phyloP scores from a whole-genome alignment of 2,329 filamentous ascomycete species.

The Alternaria conjuncta region DNA sequence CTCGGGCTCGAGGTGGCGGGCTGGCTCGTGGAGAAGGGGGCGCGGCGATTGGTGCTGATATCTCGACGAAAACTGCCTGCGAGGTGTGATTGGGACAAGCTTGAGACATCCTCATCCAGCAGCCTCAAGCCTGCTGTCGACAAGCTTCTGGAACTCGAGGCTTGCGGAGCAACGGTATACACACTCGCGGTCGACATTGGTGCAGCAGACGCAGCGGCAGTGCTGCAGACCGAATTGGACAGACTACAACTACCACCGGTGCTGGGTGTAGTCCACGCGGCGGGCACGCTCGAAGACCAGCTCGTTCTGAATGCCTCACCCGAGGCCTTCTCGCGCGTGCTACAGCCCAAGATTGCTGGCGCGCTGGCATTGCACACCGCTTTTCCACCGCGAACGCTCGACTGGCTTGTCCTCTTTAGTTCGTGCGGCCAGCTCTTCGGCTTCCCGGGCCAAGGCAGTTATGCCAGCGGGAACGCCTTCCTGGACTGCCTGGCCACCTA shows the following conservation, averaged over 20 bases:
- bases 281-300: slow-evolving; percentile 49
- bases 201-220: slow-evolving; percentile 24
- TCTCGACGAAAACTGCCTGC: slow-evolving; percentile 49
- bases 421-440: slow-evolving; percentile 35
- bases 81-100: slow-evolving; percentile 38
- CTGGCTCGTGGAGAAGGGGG: slow-evolving; percentile 51
- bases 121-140: slow-evolving; percentile 15
- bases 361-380: slow-evolving; percentile 32
- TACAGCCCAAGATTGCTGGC: slow-evolving; percentile 42
- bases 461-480: slow-evolving; percentile 41
- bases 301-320: slow-evolving; percentile 43
- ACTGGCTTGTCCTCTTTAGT: slow-evolving; percentile 38
- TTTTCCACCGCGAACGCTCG: slow-evolving; percentile 34
- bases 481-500: slow-evolving; percentile 35
- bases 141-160: slow-evolving; percentile 26
- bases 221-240: slow-evolving; percentile 28
- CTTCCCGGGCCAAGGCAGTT: slow-evolving; percentile 31
- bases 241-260: slow-evolving; percentile 48
- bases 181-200: slow-evolving; percentile 48
- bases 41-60: slow-evolving; percentile 50
- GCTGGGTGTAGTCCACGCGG: slow-evolving; percentile 52
- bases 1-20: slow-evolving; percentile 49
- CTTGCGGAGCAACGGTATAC: slow-evolving; percentile 41
- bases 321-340: slow-evolving; percentile 40
- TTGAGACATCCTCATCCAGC: neutral